Conservation (phyloP, 352 stramenopile species). For the Pythium sp. region DNA sequence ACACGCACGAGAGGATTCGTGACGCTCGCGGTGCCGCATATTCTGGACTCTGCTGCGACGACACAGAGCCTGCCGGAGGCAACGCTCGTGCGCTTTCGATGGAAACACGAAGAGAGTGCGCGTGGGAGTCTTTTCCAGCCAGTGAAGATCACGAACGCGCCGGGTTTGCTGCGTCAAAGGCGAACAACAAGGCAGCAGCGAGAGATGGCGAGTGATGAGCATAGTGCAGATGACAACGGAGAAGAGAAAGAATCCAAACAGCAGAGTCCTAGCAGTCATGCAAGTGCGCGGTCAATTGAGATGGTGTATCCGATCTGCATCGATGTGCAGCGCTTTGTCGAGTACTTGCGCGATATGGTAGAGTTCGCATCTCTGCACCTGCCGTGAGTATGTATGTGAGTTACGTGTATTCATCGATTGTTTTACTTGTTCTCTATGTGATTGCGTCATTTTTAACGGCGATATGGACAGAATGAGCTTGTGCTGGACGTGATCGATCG, state of each 20-base stretch:
- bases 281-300: constrained; percentile 6
- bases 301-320: constrained; percentile 21
- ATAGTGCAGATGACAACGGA: neutral
- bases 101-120: constrained; percentile 2
- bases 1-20: constrained; percentile 5
- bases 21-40: constrained; percentile 16
- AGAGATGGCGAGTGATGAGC: neutral
- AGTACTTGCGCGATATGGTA: constrained; percentile 20
- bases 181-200: neutral
- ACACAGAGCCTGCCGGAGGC: constrained; percentile 10
- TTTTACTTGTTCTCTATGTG: neutral
- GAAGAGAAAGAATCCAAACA: constrained; percentile 4
- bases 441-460: neutral
- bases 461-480: constrained; percentile 31
- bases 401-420: neutral
- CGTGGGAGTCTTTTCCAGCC: constrained; percentile 19
- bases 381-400: neutral
- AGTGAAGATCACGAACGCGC: constrained; percentile 13
- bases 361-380: neutral
- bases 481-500: constrained; percentile 65
- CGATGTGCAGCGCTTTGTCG: constrained; percentile 12
- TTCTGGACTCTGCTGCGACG: constrained; percentile 15
- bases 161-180: neutral
- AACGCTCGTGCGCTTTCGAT: constrained; percentile 17
- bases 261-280: neutral